Base-by-base conservation (phyloP, 2,329 filamentous ascomycete species). In the Fusarium kyushuense region DNA sequence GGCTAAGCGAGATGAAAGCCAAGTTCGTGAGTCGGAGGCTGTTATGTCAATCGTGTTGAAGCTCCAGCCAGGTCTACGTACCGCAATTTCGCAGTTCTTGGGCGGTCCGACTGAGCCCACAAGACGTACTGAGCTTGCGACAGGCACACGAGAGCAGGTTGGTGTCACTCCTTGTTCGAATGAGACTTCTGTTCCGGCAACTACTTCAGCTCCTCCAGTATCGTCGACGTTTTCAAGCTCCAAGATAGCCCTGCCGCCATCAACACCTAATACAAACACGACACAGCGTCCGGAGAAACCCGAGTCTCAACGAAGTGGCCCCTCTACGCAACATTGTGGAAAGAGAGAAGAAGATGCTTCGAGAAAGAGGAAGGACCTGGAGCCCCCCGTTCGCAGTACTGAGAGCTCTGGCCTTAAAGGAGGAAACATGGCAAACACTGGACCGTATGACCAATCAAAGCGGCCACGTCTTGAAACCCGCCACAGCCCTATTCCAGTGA, bases 21-120 rank as follows among this genome's bases (percentile, higher is more conserved):
- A 64, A 29, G 30, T 53, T n/a, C 29, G 16, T 5, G 56, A 73
- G 42, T 57, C 56, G 0, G 70, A 72, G 5, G 68, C 46, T 2
- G 13, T 72, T 10, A 25, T 70, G 38, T 71, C 71, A 0, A 33
- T 70, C 8, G 43, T 67, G 3, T 17, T 53, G 17, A 54, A 73
- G 6, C 59, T 74, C 10, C 56, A 53, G 13, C 63, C 59, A 2
- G 17, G 25, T 2, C 23, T 73, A 3, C n/a, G 40, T 25, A 29
- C 29, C 1, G 29, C 38, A 1, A 45, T 69, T n/a, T 25, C 16
- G 2, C 21, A 60, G 2, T 23, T 42, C 16, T 17, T 40, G 2
- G 4, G 32, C 6, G 23, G n/a, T 3, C 30, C 4, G 5, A 11
- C 5, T 23, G 25, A 16, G 8, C 13, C 19, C 2, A 21, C n/a